Conservation (phyloP, 192 early-diverging fungal species). For the Backusella tarrabulga region DNA sequence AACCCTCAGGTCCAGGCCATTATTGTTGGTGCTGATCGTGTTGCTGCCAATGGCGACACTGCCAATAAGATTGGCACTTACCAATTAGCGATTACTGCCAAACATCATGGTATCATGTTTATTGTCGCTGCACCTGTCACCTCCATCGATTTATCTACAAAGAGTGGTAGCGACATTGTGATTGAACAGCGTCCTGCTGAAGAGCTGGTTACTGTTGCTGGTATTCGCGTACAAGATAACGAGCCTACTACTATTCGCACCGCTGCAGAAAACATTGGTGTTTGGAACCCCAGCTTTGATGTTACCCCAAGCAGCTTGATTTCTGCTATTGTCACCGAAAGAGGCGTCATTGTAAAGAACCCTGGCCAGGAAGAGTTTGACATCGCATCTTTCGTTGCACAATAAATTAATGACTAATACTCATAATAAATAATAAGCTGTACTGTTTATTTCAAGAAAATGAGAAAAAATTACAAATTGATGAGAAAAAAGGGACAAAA, state of each 20-base stretch:
- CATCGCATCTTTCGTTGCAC: slow-evolving; percentile 42
- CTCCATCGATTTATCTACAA: slow-evolving; percentile 79
- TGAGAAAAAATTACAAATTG: no score
- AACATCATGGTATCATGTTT: slow-evolving; percentile 79
- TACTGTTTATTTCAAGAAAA: no score
- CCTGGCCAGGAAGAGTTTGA: slow-evolving; percentile 50
- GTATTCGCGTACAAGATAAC: slow-evolving; percentile 42
- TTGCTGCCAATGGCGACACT: slow-evolving; percentile 95
- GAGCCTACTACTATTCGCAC: slow-evolving; percentile 60
- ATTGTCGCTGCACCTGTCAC: slow-evolving; percentile 97
- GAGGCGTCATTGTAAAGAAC: slow-evolving; percentile 69
- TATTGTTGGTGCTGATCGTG: slow-evolving; percentile 95
- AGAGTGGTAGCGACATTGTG: slow-evolving; percentile 70
- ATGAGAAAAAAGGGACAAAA: no score
- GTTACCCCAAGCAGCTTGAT: slow-evolving; percentile 88
- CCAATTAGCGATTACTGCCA: slow-evolving; percentile 92
- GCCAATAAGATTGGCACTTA: slow-evolving; percentile 99
- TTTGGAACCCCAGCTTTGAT: slow-evolving; percentile 99
- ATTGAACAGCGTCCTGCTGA: slow-evolving; percentile 80
- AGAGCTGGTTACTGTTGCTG: slow-evolving; percentile 73
- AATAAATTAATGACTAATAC: background rate
- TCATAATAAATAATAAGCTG: background rate
- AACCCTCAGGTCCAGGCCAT: slow-evolving; percentile 74
- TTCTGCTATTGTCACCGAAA: slow-evolving; percentile 90
- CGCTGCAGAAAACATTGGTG: slow-evolving; percentile 77